phyloP scores from a whole-genome alignment of 2,329 filamentous ascomycete genomes.

The Nannizziopsis barbatae region DNA sequence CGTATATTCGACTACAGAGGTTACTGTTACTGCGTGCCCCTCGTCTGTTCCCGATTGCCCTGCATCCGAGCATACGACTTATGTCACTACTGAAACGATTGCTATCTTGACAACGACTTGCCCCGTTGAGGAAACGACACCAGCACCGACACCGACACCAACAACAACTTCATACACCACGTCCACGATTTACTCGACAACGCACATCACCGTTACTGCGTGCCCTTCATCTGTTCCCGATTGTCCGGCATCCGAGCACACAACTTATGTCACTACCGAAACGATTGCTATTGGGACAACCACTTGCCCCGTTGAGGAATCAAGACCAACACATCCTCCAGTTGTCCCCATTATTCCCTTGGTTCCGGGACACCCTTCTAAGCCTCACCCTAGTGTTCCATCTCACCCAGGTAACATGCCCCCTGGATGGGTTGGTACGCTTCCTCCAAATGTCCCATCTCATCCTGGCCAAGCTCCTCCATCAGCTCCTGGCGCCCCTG shows the following conservation, averaged over 20 bases:
- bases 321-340: not conserved
- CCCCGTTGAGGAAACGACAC: not conserved
- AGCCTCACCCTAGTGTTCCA: too few species aligned
- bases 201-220: not conserved
- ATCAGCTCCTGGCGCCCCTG: too few species aligned
- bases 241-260: not conserved
- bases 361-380: not conserved
- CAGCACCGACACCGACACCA: not conserved
- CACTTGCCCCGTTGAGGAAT: not conserved
- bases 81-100: not conserved
- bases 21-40: constrained; percentile 1
- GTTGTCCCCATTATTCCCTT: not conserved
- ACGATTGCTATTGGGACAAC: constrained; percentile 1
- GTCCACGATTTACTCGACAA: not conserved
- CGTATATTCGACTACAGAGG: not conserved
- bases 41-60: constrained; percentile 3
- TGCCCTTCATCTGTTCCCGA: constrained; percentile 1
- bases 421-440: too few species aligned
- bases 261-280: not conserved
- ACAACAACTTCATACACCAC: not conserved
- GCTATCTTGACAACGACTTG: not conserved
- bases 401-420: too few species aligned
- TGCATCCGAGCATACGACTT: not conserved
- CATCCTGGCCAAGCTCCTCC: too few species aligned
- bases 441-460: too few species aligned